A percentile compares a stretch with the other conserved stretches of the same genome.
These are phyloP conservation scores for Hyphopichia buzzinii DNA, from an alignment of 1,139 yeast genomes.

Conservation along the genomic window DNA sequence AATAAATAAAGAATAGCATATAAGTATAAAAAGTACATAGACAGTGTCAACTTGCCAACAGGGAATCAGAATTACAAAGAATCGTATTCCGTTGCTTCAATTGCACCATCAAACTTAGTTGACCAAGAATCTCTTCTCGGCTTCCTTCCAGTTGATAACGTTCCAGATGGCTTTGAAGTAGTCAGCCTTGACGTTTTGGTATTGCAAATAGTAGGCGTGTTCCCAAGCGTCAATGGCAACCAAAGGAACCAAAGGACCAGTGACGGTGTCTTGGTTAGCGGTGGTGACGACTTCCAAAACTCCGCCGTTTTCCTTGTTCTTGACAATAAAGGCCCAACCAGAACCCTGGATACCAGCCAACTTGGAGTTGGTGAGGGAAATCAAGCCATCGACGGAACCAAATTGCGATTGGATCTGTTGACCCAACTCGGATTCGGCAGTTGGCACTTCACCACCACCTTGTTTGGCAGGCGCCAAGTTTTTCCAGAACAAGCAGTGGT, in stretches of 20 bases:
- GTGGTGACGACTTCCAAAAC: slow-evolving; percentile 42
- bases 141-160: slow-evolving; percentile 49
- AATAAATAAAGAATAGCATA: neutral
- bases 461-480: slow-evolving; percentile 40
- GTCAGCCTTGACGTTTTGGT: slow-evolving; percentile 47
- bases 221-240: slow-evolving; percentile 53
- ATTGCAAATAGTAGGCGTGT: slow-evolving; percentile 50
- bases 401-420: slow-evolving; percentile 36
- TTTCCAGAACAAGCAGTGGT: slow-evolving; percentile 46
- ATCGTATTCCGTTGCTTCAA: neutral
- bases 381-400: slow-evolving; percentile 42
- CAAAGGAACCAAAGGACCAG: slow-evolving; percentile 41
- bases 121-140: slow-evolving; percentile 33
- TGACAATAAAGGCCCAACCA: slow-evolving; percentile 50
- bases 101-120: slow-evolving; percentile 5
- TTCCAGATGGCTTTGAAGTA: slow-evolving; percentile 50
- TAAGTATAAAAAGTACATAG: neutral
- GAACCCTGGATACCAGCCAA: slow-evolving; percentile 48
- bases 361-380: slow-evolving; percentile 34
- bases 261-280: slow-evolving; percentile 45
- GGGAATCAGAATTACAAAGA: neutral
- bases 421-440: slow-evolving; percentile 29
- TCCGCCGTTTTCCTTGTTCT: slow-evolving; percentile 40
- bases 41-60: neutral
- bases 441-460: slow-evolving; percentile 43